Conservation (phyloP, 2,329 filamentous ascomycete genomes). For the Colletotrichum sp. region DNA sequence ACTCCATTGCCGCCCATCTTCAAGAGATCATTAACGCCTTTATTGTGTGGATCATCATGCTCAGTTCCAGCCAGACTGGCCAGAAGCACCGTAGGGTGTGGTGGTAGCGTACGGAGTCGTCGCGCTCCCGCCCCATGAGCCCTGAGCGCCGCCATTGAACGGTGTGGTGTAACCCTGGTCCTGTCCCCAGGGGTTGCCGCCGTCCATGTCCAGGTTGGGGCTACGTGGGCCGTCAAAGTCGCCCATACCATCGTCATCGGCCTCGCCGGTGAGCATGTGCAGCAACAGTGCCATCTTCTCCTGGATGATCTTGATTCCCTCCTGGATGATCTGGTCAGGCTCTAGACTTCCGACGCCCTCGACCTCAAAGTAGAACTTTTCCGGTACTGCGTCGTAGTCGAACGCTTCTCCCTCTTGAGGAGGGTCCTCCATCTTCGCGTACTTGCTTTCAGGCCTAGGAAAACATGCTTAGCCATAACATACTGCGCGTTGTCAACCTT, state of each 20-base stretch:
- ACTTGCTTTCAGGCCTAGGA: constrained; percentile 78
- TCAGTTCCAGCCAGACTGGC: constrained; percentile 55
- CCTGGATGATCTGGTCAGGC: constrained; percentile 86
- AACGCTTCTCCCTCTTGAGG: constrained; percentile 84
- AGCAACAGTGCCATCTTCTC: constrained; percentile 87
- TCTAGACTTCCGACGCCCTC: constrained; percentile 88
- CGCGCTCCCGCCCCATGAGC: constrained; percentile 67
- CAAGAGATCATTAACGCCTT: constrained; percentile 12
- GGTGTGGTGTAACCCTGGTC: constrained; percentile 73
- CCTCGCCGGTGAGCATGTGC: constrained; percentile 59
- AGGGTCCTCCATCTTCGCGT: constrained; percentile 79
- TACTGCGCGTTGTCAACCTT: not conserved
- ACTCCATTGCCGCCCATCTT: constrained; percentile 13
- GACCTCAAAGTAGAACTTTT: constrained; percentile 90
- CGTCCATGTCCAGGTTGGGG: constrained; percentile 66
- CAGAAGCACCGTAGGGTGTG: constrained; percentile 54
- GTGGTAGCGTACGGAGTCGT: constrained; percentile 48
- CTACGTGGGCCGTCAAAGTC: constrained; percentile 69
- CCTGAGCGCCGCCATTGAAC: constrained; percentile 62
- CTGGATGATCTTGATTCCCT: constrained; percentile 87
- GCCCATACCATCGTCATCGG: constrained; percentile 61
- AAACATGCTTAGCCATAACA: constrained; percentile 26
- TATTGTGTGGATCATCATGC: constrained; percentile 7
- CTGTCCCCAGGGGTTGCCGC: constrained; percentile 56
- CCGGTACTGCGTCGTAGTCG: constrained; percentile 86